phyloP scores from a whole-genome alignment of 441 rosid genomes.

The Erodium texanum region DNA sequence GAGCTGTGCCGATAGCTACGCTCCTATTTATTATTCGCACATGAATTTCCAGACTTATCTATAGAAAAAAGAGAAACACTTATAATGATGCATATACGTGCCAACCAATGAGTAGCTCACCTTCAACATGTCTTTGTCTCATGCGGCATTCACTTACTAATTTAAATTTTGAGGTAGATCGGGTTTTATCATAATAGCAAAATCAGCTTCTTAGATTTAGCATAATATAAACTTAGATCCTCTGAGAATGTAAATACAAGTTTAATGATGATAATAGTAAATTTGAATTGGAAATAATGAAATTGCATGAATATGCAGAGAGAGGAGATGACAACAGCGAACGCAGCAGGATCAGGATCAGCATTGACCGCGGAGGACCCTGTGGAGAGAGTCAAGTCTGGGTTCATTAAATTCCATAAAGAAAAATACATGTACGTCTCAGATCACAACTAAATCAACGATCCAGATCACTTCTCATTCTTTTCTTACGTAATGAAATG shows the following conservation, averaged over 20 bases:
- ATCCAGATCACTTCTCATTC: no score
- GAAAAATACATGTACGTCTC: constrained; percentile 78
- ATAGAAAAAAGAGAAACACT: background rate
- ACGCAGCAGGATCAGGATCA: background rate
- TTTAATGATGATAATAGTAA: no score
- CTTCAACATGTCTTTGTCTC: background rate
- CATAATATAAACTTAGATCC: no score
- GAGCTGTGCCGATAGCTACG: background rate
- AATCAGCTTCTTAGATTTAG: no score
- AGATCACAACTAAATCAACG: no score
- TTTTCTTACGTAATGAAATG: no score
- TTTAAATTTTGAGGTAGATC: background rate
- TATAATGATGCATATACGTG: background rate
- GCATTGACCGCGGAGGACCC: background rate
- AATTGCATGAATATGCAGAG: background rate
- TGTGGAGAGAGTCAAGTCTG: constrained; percentile 45
- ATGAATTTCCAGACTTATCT: background rate
- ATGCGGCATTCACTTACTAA: background rate
- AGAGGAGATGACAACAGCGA: background rate
- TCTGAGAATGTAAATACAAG: no score
- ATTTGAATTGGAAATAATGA: no score
- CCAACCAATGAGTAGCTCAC: background rate
- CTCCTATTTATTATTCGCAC: background rate
- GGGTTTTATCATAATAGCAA: no score
- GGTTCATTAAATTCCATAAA: constrained; percentile 74